Evolutionary conservation across 2,329 filamentous ascomycete genomes (phyloP), one percentile per base, ranked within the genome.

Genomic region (Epichloe amarillans): DNA sequence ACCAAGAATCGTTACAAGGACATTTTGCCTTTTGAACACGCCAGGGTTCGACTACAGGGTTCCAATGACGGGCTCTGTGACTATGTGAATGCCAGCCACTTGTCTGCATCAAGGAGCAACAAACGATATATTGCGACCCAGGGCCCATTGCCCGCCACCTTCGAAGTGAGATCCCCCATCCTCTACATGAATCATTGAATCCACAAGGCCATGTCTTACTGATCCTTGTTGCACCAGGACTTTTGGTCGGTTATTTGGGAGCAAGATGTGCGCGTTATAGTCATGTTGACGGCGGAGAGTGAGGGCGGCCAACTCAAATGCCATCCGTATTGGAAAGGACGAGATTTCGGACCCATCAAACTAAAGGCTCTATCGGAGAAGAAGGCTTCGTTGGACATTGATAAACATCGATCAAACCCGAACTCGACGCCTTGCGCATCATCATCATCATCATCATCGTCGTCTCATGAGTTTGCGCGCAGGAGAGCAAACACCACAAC

Each of bases 191-290:
- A 10, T 19, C 7, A 3, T 38, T 42, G 21, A 14, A 15, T 3
- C 15, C 6, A 14, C 14, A 7, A 15, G 10, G 30, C 30, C 23
- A 42, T 26, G 11, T 15, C 42, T 19, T 37, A 33, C 23, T 23
- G 5, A 46, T 17, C 7, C 5, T 26, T 46, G 21, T 26, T 33
- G 21, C 15, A 10, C 3, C 35, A 93, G 87, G 93, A 98, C 66
- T 98, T 98, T 63, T 98, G 93, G 93, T 91, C 88, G 53, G 85
- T 96, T 11, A 77, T 97, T 33, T 98, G 93, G 93, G 90, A 97
- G 63, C 87, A 97, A 66, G 90, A 97, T 62, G 84, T 95, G 3
- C 84, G 91, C 48, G 87, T 97, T 26, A 84, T 98, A 54, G 90
- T 97, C 56, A 97, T 96, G 84, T 76, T 98, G 57, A 98, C 93